A percentile compares a stretch with the other conserved stretches of the same genome.
These are phyloP conservation scores for Candida boleticola DNA, from an alignment of 805 yeast species.

Conservation along the genomic window DNA sequence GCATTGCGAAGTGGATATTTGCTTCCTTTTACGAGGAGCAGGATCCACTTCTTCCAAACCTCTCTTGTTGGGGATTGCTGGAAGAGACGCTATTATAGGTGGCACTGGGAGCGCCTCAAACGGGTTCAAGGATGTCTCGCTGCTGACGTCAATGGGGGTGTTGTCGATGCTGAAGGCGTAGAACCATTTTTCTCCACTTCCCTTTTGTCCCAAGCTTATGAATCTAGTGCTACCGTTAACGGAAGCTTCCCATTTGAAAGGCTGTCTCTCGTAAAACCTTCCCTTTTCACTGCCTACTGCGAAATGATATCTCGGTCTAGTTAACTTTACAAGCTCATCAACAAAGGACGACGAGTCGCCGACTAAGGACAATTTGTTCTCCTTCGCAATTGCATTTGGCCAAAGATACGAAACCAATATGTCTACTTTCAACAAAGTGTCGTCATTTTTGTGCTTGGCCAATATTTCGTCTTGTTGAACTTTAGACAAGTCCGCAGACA, in stretches of 20 bases:
- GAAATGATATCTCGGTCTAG: conserved; percentile 68
- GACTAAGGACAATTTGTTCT: conserved; percentile 39
- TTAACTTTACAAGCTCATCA: conserved; percentile 43
- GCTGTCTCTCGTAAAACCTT: conserved; percentile 50
- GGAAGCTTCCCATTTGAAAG: conserved; percentile 51
- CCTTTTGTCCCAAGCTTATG: conserved; percentile 61
- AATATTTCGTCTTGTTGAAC: conserved; percentile 46
- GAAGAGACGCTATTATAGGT: conserved; percentile 3
- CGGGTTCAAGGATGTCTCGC: neutral
- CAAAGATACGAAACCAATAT: conserved; percentile 58
- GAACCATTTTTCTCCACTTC: conserved; percentile 59
- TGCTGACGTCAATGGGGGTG: conserved; percentile 12
- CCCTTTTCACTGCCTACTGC: conserved; percentile 51
- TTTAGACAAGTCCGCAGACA: conserved; percentile 20
- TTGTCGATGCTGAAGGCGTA: conserved; percentile 56
- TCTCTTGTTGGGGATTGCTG: conserved; percentile 8
- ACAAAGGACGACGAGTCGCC: conserved; percentile 38
- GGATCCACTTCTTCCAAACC: conserved; percentile 6
- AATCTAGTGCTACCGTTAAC: conserved; percentile 47
- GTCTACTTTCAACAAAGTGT: conserved; percentile 33
- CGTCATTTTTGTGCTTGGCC: conserved; percentile 11
- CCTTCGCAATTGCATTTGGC: conserved; percentile 53
- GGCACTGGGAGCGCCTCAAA: neutral
- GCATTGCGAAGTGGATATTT: conserved; percentile 61
- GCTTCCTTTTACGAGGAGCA: conserved; percentile 13